Conservation (phyloP, 1,284 basidiomycete genomes). For the Moniliophthora roreri region DNA sequence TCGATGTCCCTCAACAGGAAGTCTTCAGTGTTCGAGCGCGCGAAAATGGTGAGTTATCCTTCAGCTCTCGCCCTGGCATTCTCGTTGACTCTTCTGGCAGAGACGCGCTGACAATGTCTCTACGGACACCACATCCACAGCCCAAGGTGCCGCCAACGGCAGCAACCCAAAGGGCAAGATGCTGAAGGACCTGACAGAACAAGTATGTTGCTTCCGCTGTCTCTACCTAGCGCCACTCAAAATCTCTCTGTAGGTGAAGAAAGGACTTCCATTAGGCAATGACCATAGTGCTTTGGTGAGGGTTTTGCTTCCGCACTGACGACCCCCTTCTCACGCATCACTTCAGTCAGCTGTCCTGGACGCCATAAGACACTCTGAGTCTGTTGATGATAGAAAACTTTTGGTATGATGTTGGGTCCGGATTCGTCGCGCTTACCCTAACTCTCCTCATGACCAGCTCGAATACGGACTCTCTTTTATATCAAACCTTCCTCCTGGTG, state of each 20-base stretch:
- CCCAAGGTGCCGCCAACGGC: too few species aligned
- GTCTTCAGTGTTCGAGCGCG: not conserved
- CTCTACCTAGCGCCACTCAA: not conserved
- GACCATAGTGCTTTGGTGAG: not conserved
- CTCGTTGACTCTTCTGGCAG: too few species aligned
- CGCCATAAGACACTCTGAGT: constrained; percentile 51
- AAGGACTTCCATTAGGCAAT: constrained; percentile 4
- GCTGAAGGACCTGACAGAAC: constrained; percentile 7
- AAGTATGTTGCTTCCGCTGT: not conserved
- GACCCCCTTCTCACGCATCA: not conserved
- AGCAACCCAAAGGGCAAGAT: not conserved
- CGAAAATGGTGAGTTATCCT: not conserved
- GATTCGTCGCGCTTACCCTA: not conserved
- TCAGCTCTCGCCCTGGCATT: not conserved
- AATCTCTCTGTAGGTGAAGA: constrained; percentile 6
- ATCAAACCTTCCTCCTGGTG: constrained; percentile 55
- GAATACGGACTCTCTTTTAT: constrained; percentile 66
- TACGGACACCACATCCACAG: too few species aligned
- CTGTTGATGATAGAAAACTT: constrained; percentile 65
- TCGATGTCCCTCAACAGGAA: constrained; percentile 1
- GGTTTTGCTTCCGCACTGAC: not conserved
- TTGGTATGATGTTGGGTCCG: constrained; percentile 29
- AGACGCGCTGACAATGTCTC: too few species aligned
- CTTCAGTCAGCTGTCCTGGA: constrained; percentile 55
- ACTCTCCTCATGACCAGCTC: constrained; percentile 52